Conservation (phyloP, 2,329 filamentous ascomycete genomes). For the Lasiodiplodia gonubiensis region DNA sequence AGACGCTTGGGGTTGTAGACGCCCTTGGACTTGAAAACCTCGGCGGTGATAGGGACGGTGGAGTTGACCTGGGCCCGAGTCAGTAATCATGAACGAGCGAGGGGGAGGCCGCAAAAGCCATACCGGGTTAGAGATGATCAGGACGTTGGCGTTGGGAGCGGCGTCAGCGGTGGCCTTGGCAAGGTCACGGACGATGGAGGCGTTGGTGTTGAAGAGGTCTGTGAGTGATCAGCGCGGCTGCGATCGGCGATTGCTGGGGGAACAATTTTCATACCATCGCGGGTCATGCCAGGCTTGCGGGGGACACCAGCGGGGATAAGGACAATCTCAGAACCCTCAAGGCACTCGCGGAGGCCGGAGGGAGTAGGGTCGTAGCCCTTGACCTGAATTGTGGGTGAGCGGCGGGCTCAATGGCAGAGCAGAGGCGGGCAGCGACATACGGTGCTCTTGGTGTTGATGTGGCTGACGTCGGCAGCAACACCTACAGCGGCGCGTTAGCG, state of each 20-base stretch:
- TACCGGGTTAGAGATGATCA: slow-evolving; percentile 97
- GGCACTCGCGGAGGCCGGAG: slow-evolving; percentile 74
- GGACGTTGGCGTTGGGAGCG: slow-evolving; percentile 89
- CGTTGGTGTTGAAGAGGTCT: slow-evolving; percentile 99
- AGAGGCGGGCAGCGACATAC: slow-evolving; percentile 42
- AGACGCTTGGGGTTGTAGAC: slow-evolving; percentile 99
- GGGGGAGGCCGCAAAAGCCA: slow-evolving; percentile 34
- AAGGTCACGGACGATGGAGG: slow-evolving; percentile 97
- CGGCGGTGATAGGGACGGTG: slow-evolving; percentile 94
- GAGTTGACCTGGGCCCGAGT: slow-evolving; percentile 76
- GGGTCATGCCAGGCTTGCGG: slow-evolving; percentile 99
- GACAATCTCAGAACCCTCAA: slow-evolving; percentile 90
- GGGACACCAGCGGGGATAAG: slow-evolving; percentile 98
- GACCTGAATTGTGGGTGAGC: slow-evolving; percentile 57
- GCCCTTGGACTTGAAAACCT: slow-evolving; percentile 92
- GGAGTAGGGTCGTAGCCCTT: slow-evolving; percentile 83
- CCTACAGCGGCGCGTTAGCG: slow-evolving; percentile 57
- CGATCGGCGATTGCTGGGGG: background rate
- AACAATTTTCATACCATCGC: slow-evolving; percentile 69
- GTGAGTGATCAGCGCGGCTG: slow-evolving; percentile 6
- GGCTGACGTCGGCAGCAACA: slow-evolving; percentile 96
- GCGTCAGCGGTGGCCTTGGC: slow-evolving; percentile 92
- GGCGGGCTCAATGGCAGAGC: slow-evolving; percentile 14
- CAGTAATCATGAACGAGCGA: background rate
- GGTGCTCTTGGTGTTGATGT: slow-evolving; percentile 98